Base-by-base conservation (phyloP, 2,329 filamentous ascomycete genomes). In the Penicillium janthinellum region DNA sequence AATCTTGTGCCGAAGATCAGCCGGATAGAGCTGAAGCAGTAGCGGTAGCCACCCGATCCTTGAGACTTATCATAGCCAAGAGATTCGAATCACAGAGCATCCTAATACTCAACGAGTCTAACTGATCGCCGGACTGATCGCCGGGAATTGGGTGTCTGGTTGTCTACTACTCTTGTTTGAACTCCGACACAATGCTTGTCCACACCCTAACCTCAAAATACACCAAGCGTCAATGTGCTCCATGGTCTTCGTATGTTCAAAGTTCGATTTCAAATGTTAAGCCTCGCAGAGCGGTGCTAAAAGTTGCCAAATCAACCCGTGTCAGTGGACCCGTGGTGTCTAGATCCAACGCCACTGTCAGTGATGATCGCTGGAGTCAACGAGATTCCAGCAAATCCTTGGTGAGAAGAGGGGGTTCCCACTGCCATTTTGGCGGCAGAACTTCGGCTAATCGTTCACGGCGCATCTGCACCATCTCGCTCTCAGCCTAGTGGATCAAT, bases 371-470 rank as follows among this genome's bases (percentile, higher is more conserved):
- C n/a, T 4, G 7, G 28, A 47, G 1, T 31, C 44, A 31, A 22
- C 25, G 15, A 47, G 25, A 47, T 47, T 31, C 44, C 25, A 6
- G 15, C 6, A 17, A 31, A 31, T 11, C 20, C 3, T 4, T 3
- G 14, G 12, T 0, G 22, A 50, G 3, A 22, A 15, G 12, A 15
- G 12, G 31, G 15, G 48, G 48, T 38, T 50, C n/a, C 31, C n/a
- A 20, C 45, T 57, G 22, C 55, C 55, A 5, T 7, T 38, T 25
- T 20, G 6, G 14, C 55, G 55, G 55, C 15, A 57, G 39, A 57
- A 57, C 55, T 48, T 57, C 55, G 55, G 55, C 47, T 17, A 15
- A 35, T 56, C 41, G 35, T 17, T 37, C 22, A 12, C 22, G n/a
- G 28, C 20, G 35, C 31, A 38, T 11, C 17, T 10, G 39, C 39